phyloP scores from a whole-genome alignment of 2,329 filamentous ascomycete genomes.

The Aspergillus sp. region DNA sequence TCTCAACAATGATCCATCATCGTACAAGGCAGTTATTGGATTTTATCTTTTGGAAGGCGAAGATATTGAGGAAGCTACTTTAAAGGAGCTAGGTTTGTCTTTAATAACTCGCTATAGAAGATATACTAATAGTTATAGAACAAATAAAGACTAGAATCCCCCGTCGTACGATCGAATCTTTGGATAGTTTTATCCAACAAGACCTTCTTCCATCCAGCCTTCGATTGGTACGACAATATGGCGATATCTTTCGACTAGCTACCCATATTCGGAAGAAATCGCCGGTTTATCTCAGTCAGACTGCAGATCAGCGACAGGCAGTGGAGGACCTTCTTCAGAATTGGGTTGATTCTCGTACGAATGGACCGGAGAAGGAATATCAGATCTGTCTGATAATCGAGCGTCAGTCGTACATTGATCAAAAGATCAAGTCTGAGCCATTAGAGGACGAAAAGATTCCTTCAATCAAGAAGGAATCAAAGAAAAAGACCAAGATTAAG shows the following conservation, averaged over 20 bases:
- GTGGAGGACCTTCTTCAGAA: neutral
- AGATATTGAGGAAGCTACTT: neutral
- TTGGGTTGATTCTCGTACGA: neutral
- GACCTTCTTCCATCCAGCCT: neutral
- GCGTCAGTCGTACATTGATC: neutral
- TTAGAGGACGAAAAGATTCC: neutral
- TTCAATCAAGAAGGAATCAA: neutral
- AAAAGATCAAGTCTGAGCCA: neutral
- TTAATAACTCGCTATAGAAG: neutral
- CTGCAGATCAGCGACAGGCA: neutral
- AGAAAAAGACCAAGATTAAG: neutral
- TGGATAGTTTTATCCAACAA: neutral
- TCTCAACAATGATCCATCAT: too few relatives aligned
- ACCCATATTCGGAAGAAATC: neutral
- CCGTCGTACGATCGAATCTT: neutral
- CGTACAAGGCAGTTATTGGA: too few relatives aligned
- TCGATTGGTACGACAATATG: neutral
- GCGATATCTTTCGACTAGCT: neutral
- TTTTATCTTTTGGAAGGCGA: neutral
- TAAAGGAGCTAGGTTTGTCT: neutral
- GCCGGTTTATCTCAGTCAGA: neutral
- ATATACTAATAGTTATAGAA: neutral
- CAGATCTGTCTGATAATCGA: neutral
- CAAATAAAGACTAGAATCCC: neutral
- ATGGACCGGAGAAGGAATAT: neutral